phyloP scores from a whole-genome alignment of 1,139 yeast species.

The Zygotorulaspora mrakii region DNA sequence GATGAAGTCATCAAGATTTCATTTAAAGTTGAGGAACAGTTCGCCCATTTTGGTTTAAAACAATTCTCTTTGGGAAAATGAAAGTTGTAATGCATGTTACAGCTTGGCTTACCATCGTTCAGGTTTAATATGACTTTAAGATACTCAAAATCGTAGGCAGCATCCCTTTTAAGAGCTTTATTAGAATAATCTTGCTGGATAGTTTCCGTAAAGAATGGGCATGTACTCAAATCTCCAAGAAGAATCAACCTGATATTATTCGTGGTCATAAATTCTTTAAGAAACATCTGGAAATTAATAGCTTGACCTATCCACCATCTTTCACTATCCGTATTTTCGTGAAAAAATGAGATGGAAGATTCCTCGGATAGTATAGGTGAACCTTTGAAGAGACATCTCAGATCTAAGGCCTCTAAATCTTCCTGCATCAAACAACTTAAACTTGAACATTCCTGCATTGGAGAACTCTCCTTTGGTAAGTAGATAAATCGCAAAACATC shows the following conservation, averaged over 20 bases:
- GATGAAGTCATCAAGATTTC: slow-evolving; percentile 31
- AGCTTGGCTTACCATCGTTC: slow-evolving; percentile 1
- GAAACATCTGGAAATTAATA: slow-evolving; percentile 34
- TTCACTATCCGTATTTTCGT: slow-evolving; percentile 33
- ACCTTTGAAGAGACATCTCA: slow-evolving; percentile 44
- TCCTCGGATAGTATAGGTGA: slow-evolving; percentile 37
- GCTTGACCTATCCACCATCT: slow-evolving; percentile 44
- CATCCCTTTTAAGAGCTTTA: slow-evolving; percentile 28
- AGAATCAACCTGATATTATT: slow-evolving; percentile 38
- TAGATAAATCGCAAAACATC: slow-evolving; percentile 46
- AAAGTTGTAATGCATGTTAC: slow-evolving; percentile 8
- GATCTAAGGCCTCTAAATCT: slow-evolving; percentile 33
- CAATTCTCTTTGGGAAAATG: slow-evolving; percentile 32
- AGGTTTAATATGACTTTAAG: slow-evolving; percentile 14
- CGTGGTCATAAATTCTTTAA: slow-evolving; percentile 31
- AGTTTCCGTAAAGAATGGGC: neutral
- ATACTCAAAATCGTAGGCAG: slow-evolving; percentile 40
- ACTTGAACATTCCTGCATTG: slow-evolving; percentile 47
- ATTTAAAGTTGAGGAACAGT: slow-evolving; percentile 27
- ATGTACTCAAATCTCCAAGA: slow-evolving; percentile 31
- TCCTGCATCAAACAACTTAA: slow-evolving; percentile 39
- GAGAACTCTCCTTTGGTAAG: slow-evolving; percentile 36
- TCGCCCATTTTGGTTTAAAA: slow-evolving; percentile 37
- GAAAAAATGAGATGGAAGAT: slow-evolving; percentile 26
- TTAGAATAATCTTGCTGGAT: slow-evolving; percentile 3